Evolutionary conservation across 805 yeast genomes (phyloP), one percentile per base, ranked within the genome.

Genomic region (Candida chauliodis): DNA sequence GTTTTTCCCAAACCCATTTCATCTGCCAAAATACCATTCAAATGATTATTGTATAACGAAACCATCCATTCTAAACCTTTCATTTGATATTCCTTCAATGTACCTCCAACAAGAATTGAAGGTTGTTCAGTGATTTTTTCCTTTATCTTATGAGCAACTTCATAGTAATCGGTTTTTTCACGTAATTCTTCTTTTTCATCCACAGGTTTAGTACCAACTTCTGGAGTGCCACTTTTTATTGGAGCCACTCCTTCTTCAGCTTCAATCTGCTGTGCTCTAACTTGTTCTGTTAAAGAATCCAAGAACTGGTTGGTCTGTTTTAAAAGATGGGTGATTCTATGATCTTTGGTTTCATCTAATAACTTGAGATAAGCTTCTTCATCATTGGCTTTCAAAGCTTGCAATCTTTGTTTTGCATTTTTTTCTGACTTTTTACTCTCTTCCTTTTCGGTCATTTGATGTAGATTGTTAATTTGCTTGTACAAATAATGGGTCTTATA

Each of bases 381-480:
- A 66, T 85, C 95, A 57, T 85, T 84, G 13, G 90, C 85, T 59
- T 82, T 84, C 69, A 85, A 76, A 20, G 93, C 93, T 53, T 82
- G 89, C 61, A 85, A 75, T 76, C 95, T 83, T 56, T 84, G 90
- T 54, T 81, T 84, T n/a, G 95, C 95, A 20, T 81, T 84, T 56
- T 77, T 79, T 59, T 85, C 93, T 44, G 82, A 61, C 58, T 81
- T 75, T 63, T 76, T 83, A 44, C 79, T 76, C 59, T 84, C 93
- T 40, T 85, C 95, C 55, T 76, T 80, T 56, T 84, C 93, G 18
- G 79, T 71, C 40, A 63, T 62, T 42, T 63, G 66, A 49, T 81
- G 88, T 62, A 66, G 74, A 46, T 64, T 67, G 41, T 51, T 60
- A 25, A 76, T 60, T 17, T 62, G 58, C 48, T 65, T 69, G 4